Evolutionary conservation across 2,329 filamentous ascomycete genomes (phyloP).

Genomic region (Colletotrichum lentis): DNA sequence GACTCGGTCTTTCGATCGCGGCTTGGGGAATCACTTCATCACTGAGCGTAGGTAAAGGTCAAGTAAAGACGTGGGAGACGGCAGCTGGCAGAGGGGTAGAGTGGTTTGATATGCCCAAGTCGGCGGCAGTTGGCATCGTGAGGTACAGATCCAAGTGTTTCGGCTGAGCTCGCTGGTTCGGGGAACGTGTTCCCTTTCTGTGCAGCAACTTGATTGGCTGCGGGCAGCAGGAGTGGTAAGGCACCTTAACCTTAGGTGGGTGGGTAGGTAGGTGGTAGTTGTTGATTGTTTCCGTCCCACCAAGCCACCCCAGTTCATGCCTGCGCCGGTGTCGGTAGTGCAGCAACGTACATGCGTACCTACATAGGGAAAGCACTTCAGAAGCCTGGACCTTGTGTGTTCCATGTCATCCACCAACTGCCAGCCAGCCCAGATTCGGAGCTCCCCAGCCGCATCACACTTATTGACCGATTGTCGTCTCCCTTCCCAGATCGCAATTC

Average conservation of each 20-base stretch:
- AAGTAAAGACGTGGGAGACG: background rate
- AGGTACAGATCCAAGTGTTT: conserved; percentile 26
- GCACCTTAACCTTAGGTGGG: background rate
- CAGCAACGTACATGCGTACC: conserved; percentile 1
- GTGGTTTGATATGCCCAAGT: conserved; percentile 9
- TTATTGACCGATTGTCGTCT: background rate
- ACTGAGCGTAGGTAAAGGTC: conserved; percentile 1
- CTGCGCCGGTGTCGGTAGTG: conserved; percentile 12
- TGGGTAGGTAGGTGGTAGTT: conserved; percentile 20
- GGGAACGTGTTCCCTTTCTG: conserved; percentile 37
- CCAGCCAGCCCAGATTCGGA: conserved; percentile 3
- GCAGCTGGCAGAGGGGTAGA: background rate
- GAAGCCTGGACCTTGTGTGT: conserved; percentile 12
- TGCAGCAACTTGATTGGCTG: conserved; percentile 28
- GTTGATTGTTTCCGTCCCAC: conserved; percentile 15
- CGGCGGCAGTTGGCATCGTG: conserved; percentile 22
- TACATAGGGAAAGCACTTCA: background rate
- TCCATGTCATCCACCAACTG: conserved; percentile 11
- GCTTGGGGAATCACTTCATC: conserved; percentile 28
- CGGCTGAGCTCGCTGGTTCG: conserved; percentile 31
- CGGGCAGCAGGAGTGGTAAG: background rate
- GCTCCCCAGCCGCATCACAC: conserved; percentile 27
- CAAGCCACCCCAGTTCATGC: conserved; percentile 20
- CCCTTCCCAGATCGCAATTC: conserved; percentile 2
- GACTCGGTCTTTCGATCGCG: conserved; percentile 9